phyloP scores from a whole-genome alignment of 2,329 filamentous ascomycete species.

The Coniochaeta sp. region DNA sequence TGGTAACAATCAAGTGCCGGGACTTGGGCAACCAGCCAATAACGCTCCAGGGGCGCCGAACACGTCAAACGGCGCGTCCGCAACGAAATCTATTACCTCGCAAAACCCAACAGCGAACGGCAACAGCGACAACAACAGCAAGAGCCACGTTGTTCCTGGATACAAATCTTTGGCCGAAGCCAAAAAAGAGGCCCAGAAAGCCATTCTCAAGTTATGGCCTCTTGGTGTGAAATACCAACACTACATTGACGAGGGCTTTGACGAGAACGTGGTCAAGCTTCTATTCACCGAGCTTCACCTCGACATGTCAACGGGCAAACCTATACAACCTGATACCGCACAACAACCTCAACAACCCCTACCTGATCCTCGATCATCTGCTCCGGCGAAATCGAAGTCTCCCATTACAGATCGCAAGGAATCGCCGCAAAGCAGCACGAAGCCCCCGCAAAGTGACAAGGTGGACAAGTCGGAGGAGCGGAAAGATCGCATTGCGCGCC shows the following conservation, averaged over 20 bases:
- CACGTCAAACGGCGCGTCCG: neutral
- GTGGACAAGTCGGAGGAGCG: constrained; percentile 49
- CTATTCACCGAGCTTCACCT: constrained; percentile 66
- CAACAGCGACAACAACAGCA: neutral
- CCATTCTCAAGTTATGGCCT: constrained; percentile 56
- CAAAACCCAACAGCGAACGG: neutral
- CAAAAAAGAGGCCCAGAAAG: constrained; percentile 55
- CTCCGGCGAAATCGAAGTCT: neutral
- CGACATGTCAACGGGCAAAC: constrained; percentile 22
- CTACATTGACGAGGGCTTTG: constrained; percentile 66
- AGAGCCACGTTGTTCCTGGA: no score
- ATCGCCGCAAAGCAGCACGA: neutral
- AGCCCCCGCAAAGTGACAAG: constrained; percentile 7
- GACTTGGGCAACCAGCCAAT: neutral
- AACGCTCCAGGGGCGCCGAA: neutral
- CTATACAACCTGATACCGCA: neutral
- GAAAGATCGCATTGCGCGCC: constrained; percentile 68
- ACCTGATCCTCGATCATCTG: neutral
- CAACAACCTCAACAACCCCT: neutral
- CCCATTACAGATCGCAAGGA: neutral
- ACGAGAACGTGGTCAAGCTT: constrained; percentile 50
- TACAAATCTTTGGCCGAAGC: constrained; percentile 30
- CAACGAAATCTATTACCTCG: neutral
- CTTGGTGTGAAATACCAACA: constrained; percentile 67
- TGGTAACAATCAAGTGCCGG: neutral